A percentile compares a stretch with the other conserved stretches of the same genome.
Evolutionary conservation across 2,329 filamentous ascomycete genomes (phyloP).

Genomic region (Colletotrichum shisoi): DNA sequence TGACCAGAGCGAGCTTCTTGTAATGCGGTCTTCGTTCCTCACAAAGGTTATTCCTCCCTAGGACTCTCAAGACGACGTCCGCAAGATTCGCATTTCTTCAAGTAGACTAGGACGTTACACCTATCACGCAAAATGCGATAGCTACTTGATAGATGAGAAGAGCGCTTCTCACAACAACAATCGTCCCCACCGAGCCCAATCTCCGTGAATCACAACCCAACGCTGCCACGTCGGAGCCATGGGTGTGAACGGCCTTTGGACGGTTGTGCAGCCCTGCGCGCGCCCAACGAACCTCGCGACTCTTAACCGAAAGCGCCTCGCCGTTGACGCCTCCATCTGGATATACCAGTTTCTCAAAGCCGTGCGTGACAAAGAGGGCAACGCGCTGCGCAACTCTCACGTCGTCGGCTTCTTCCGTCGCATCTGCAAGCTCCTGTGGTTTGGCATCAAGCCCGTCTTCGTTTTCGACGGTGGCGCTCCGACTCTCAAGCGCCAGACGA

Average conservation of each 20-base stretch:
- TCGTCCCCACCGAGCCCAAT: constrained; percentile 1
- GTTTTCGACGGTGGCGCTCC: constrained; percentile 98
- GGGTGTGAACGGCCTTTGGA: constrained; percentile 99
- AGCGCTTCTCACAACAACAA: constrained; percentile 29
- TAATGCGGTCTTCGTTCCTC: constrained; percentile 20
- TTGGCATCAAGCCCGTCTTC: constrained; percentile 95
- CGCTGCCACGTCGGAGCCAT: constrained; percentile 60
- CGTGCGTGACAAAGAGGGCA: constrained; percentile 97
- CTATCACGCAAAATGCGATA: constrained; percentile 28
- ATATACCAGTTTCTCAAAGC: constrained; percentile 99
- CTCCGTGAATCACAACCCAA: constrained; percentile 30
- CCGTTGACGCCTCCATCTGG: constrained; percentile 98
- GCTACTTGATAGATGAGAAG: constrained; percentile 33
- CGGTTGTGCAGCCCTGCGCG: constrained; percentile 91
- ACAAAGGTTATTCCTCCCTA: constrained; percentile 16
- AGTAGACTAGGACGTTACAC: neutral
- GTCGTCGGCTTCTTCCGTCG: constrained; percentile 97
- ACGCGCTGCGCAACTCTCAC: constrained; percentile 93
- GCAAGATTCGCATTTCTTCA: neutral
- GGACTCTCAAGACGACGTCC: neutral
- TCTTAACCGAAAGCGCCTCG: constrained; percentile 93
- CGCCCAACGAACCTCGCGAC: constrained; percentile 96
- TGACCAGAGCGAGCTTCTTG: constrained; percentile 19
- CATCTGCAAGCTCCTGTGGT: constrained; percentile 97
- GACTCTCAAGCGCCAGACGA: constrained; percentile 87